Evolutionary conservation across 129 eudicot genomes (phyloP), one percentile per base, ranked within the genome.

Genomic region (Arctium lappa): DNA sequence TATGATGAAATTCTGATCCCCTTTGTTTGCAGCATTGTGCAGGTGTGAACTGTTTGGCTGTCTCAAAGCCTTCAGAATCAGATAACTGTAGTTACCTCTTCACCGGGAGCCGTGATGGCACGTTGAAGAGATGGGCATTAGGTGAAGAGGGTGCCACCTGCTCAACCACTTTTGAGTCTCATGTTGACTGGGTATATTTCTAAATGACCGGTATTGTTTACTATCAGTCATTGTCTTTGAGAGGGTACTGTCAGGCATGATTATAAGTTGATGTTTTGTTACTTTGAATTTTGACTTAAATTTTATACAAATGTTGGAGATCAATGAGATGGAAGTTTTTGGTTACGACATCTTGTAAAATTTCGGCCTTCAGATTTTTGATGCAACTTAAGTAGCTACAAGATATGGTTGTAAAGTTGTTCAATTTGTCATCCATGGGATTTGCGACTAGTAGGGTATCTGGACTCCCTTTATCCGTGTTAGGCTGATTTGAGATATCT

Each of bases 41-140:
- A 76, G 98, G 98, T 77, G 82, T 94, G 85, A 94, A 94, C 85
- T 94, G 97, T 75, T 91, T 94, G 89, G 89, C 94, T 78, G 87
- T 91, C 75, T 87, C 84, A 75, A 94, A 92, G 88, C 85, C 91
- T 32, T 33, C 91, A 27, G 95, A 72, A 84, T 66, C 89, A 68
- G 91, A 83, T 82, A 87, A 86, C 8, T 8, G 32, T 56, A 89
- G 87, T 80, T 72, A 77, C 78, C 95, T 94, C 40, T 92, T 94
- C 81, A 94, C 97, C 29, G 98, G 98, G 76, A 92, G 98, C 84
- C 97, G 98, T 83, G 98, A 94, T 87, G 92, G 98, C 75, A 94
- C 95, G 3, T 82, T 94, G 82, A 94, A 94, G 90, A 94, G 97
- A 88, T 94, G 98, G 98, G 81, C 88, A 46, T 63, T 94, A 84